Conservation (phyloP, 495 filamentous ascomycete genomes). For the Cudoniella acicularis region DNA sequence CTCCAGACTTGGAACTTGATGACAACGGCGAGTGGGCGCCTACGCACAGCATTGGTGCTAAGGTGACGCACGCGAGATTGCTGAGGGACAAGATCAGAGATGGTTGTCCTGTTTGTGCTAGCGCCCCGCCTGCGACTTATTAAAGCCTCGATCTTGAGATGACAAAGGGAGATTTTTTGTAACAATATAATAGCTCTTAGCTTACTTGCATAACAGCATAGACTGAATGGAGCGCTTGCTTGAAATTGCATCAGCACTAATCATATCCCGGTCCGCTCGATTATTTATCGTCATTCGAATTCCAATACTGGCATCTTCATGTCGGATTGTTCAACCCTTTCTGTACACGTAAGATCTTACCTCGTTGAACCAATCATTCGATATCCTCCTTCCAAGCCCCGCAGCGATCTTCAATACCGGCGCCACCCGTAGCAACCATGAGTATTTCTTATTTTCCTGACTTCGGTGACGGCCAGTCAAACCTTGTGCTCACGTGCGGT, state of each 20-base stretch:
- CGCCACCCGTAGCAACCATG: neutral
- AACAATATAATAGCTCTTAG: too few species aligned
- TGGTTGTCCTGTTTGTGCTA: slow-evolving; percentile 63
- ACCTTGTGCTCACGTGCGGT: neutral
- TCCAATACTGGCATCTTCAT: neutral
- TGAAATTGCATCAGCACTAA: too few species aligned
- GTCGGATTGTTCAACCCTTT: neutral
- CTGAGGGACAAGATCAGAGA: slow-evolving; percentile 65
- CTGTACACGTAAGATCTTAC: too few species aligned
- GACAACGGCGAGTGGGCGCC: slow-evolving; percentile 38
- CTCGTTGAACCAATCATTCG: neutral
- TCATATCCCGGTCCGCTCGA: neutral
- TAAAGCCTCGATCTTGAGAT: neutral
- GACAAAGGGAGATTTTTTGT: neutral
- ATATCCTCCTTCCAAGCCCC: neutral
- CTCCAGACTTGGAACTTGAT: slow-evolving; percentile 37
- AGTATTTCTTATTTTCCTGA: too few species aligned
- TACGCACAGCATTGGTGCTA: slow-evolving; percentile 67
- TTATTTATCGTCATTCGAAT: neutral
- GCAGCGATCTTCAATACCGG: neutral
- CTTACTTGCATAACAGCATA: neutral
- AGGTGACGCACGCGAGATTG: slow-evolving; percentile 84
- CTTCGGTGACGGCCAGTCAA: too few species aligned
- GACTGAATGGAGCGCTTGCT: neutral
- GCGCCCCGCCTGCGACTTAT: neutral